Percentiles rank a stretch among this genome's conserved stretches.
Evolutionary conservation across 2,329 filamentous ascomycete genomes (phyloP).

Genomic region (Ramichloridium luteum): DNA sequence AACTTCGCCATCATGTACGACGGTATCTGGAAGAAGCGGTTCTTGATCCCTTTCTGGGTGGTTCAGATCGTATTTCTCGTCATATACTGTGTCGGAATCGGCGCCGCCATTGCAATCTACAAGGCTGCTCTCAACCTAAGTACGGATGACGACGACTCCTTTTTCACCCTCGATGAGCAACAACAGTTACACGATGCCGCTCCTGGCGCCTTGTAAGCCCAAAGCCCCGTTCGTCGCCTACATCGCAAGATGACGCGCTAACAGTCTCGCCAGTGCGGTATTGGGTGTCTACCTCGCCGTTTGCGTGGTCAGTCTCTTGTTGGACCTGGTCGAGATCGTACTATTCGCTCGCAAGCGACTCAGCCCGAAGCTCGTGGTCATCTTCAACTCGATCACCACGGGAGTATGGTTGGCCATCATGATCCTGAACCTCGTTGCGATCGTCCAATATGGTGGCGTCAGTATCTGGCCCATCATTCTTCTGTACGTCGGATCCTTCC

Average conservation of each 20-base stretch:
- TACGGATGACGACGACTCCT: no score
- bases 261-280: no score
- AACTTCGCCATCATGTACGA: constrained; percentile 8
- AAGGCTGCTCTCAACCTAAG: no score
- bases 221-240: no score
- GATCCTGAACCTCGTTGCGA: constrained; percentile 11
- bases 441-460: constrained; percentile 2
- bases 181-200: no score
- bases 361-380: constrained; percentile 14
- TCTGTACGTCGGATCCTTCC: constrained; percentile 22
- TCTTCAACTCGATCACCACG: constrained; percentile 16
- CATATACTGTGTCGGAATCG: no score
- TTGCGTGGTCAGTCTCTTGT: constrained; percentile 10
- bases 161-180: no score
- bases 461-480: constrained; percentile 19
- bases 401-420: constrained; percentile 17
- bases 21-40: constrained; percentile 19
- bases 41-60: constrained; percentile 20
- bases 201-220: no score
- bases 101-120: no score
- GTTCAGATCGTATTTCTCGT: constrained; percentile 13
- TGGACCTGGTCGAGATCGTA: constrained; percentile 19
- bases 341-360: constrained; percentile 15
- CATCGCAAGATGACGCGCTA: no score
- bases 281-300: no score